Conservation (phyloP, 2,329 filamentous ascomycete genomes). For the Aspergillus pseudotamarii region DNA sequence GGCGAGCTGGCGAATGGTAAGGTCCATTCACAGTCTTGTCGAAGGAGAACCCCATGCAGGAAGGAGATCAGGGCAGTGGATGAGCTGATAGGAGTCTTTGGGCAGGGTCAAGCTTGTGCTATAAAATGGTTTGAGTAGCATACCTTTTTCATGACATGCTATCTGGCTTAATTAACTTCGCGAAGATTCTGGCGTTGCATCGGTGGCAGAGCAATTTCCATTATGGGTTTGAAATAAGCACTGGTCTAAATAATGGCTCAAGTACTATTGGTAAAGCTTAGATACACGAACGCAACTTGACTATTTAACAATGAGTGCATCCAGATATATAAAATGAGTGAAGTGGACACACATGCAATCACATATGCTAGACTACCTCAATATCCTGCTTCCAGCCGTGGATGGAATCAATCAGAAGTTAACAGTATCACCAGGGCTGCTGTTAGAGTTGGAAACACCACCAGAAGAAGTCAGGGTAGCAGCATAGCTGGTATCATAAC, state of each 20-base stretch:
- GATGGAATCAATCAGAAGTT: not conserved
- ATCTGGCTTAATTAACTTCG: too few relatives aligned
- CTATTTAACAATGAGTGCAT: not conserved
- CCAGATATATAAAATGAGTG: not conserved
- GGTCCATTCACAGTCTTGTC: too few relatives aligned
- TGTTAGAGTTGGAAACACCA: not conserved
- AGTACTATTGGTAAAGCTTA: not conserved
- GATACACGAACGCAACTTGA: not conserved
- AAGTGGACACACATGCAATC: not conserved
- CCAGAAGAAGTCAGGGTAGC: not conserved
- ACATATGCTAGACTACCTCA: not conserved
- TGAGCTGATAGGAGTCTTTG: too few relatives aligned
- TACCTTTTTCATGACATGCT: too few relatives aligned
- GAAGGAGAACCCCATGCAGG: too few relatives aligned
- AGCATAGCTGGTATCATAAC: conserved; percentile 11
- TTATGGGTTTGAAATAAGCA: too few relatives aligned
- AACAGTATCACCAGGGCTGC: not conserved
- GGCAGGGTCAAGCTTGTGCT: too few relatives aligned
- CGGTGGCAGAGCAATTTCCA: too few relatives aligned
- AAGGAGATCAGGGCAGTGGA: too few relatives aligned
- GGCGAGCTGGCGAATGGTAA: too few relatives aligned
- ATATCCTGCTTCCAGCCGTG: not conserved
- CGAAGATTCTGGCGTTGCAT: too few relatives aligned
- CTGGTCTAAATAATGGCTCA: not conserved
- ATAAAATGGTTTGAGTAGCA: too few relatives aligned